Base-by-base conservation (phyloP, 192 early-diverging fungal species). In the Cetraspora pellucida region DNA sequence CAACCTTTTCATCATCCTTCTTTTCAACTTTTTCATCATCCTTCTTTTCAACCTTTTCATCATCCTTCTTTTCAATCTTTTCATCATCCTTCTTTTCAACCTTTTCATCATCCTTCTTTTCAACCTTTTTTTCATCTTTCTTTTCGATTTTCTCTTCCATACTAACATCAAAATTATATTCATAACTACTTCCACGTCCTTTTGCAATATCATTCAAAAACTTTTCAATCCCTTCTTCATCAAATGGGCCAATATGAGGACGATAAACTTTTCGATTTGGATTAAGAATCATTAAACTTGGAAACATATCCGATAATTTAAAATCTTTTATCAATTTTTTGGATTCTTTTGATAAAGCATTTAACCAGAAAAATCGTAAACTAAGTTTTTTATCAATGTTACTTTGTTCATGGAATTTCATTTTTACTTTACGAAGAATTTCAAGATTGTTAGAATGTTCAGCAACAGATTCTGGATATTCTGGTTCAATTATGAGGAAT, bases 361-460 rank as follows among this genome's bases (percentile, higher is more conserved):
- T 85, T 59, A 90, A 87, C 92, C 92, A 93, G 28, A 85, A 77
- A n/a, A 87, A 86, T 43, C 85, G 81, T 28, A 90, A 77, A 16
- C 31, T 55, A 27, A 55, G 14, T 23, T 16, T 43, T 44, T 44
- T 10, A 54, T 52, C 50, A 8, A 55, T 55, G 17, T 77, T 77
- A 37, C 31, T 37, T 0, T 64, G 57, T 10, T 83, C 81, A 31
- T 83, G 37, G 0, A 83, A 77, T 11, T 61, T 50, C 52, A 82
- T 80, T 74, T 85, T 87, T 25, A 88, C 76, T 13, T 74, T 49
- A 43, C 78, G 70, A 30, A 89, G 67, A 3, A 83, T 77, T 21
- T 75, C 72, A 31, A 87, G 50, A 27, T 86, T 82, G 23, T 84
- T 82, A 6, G 78, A 79, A 57, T 87, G 79, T 63, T 80, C 72